Percentiles rank a stretch among this genome's conserved stretches.
Evolutionary conservation across 768 basidiomycete species (phyloP).

Genomic region (Pleurotus platypus): DNA sequence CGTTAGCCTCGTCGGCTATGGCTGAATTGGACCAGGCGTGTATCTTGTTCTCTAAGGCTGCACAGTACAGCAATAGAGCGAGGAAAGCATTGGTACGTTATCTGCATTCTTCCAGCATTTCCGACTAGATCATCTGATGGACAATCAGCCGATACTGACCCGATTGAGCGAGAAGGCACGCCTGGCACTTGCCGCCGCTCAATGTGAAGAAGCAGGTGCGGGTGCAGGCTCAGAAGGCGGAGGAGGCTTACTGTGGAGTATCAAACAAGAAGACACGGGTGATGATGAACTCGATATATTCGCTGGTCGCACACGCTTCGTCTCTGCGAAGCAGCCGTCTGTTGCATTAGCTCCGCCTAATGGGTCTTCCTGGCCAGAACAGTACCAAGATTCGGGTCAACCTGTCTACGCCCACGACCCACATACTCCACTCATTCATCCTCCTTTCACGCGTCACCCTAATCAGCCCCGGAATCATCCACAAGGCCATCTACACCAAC

Average conservation of each 20-base stretch:
- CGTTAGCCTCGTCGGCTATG: conserved; percentile 65
- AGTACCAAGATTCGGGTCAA: conserved; percentile 5
- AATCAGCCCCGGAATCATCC: conserved; percentile 8
- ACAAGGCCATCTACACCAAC: conserved; percentile 14
- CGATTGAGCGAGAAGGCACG: conserved; percentile 66
- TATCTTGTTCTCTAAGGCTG: conserved; percentile 61
- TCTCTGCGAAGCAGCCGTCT: conserved; percentile 40
- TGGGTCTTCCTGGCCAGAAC: conserved; percentile 1
- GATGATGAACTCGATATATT: conserved; percentile 72
- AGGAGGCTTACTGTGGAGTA: conserved; percentile 44
- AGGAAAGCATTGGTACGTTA: conserved; percentile 58
- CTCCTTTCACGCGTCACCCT: background rate
- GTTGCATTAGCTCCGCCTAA: conserved; percentile 9
- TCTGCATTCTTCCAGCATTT: background rate
- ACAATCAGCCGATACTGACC: conserved; percentile 50
- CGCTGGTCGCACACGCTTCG: conserved; percentile 62
- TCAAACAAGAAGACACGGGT: conserved; percentile 43
- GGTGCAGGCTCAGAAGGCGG: conserved; percentile 21
- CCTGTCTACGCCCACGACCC: conserved; percentile 6
- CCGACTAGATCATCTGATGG: background rate
- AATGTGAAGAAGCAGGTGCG: conserved; percentile 28
- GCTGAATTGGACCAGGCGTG: conserved; percentile 66
- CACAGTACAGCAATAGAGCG: conserved; percentile 55
- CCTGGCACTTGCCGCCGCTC: conserved; percentile 42
- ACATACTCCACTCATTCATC: background rate